phyloP scores from a whole-genome alignment of 129 eudicot genomes.

The Silybum marianum region DNA sequence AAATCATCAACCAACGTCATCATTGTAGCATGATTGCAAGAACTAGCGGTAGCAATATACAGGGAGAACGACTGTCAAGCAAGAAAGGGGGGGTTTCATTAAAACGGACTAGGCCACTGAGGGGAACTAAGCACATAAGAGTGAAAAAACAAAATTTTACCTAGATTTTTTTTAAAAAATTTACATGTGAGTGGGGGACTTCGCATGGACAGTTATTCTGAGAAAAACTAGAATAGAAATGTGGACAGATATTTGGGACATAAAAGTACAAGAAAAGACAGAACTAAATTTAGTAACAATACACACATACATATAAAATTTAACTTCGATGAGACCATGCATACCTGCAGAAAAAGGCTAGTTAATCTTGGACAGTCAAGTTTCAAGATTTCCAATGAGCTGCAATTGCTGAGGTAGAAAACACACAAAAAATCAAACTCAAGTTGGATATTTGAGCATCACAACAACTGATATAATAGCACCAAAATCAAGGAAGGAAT shows the following conservation, averaged over 20 bases:
- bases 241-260: not conserved
- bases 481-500: not conserved
- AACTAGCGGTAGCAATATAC: no score
- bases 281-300: not conserved
- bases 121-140: no score
- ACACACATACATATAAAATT: not conserved
- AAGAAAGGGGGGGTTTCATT: no score
- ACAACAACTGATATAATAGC: not conserved
- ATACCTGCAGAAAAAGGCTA: slow-evolving; percentile 96
- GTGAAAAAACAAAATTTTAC: no score
- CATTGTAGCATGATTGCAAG: no score
- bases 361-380: slow-evolving; percentile 88
- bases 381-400: slow-evolving; percentile 85
- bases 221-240: not conserved
- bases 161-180: no score
- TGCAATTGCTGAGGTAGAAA: slow-evolving; percentile 69
- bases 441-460: not conserved
- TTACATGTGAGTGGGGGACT: no score
- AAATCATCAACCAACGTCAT: no score
- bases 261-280: not conserved
- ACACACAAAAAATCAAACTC: slow-evolving; percentile 18
- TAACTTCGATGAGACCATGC: not conserved
- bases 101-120: no score
- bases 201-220: not conserved
- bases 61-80: no score